Percentiles rank a stretch among this genome's conserved stretches.
phyloP scores from a whole-genome alignment of 1,139 yeast genomes.

The Pneumocystis canis region DNA sequence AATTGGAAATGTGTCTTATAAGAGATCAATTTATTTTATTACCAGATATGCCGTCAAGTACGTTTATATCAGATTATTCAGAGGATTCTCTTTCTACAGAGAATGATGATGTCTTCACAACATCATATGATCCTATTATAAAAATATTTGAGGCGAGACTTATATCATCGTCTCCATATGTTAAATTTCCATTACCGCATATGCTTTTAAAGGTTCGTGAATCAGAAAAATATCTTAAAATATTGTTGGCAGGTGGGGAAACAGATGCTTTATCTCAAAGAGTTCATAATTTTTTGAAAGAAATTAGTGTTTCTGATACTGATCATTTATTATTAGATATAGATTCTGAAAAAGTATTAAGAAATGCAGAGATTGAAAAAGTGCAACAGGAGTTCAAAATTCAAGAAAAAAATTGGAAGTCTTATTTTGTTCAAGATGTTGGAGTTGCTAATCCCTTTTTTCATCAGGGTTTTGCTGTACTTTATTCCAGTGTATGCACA shows the following conservation, averaged over 20 bases:
- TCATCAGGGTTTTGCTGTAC: slow-evolving; percentile 64
- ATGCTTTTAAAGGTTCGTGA: slow-evolving; percentile 25
- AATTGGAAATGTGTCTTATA: slow-evolving; percentile 67
- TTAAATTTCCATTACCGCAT: slow-evolving; percentile 51
- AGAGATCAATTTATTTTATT: slow-evolving; percentile 53
- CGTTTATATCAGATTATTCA: neutral
- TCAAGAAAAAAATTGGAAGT: slow-evolving; percentile 43
- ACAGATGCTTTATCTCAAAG: neutral
- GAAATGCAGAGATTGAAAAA: slow-evolving; percentile 3
- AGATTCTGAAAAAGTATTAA: neutral
- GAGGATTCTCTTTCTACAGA: neutral
- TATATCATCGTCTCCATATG: slow-evolving; percentile 64
- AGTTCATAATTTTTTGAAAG: neutral
- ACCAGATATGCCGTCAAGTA: slow-evolving; percentile 23
- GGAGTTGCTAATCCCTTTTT: slow-evolving; percentile 47
- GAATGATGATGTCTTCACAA: neutral
- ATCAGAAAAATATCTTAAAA: neutral
- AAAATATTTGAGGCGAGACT: slow-evolving; percentile 19
- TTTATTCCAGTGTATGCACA: slow-evolving; percentile 70
- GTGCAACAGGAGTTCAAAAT: neutral
- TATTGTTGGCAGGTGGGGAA: neutral
- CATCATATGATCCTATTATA: neutral
- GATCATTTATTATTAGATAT: neutral
- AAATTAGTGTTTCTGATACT: neutral
- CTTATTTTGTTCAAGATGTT: slow-evolving; percentile 35